These are phyloP conservation scores for Yueomyces sinensis DNA, from an alignment of 805 yeast species.

Conservation along the genomic window DNA sequence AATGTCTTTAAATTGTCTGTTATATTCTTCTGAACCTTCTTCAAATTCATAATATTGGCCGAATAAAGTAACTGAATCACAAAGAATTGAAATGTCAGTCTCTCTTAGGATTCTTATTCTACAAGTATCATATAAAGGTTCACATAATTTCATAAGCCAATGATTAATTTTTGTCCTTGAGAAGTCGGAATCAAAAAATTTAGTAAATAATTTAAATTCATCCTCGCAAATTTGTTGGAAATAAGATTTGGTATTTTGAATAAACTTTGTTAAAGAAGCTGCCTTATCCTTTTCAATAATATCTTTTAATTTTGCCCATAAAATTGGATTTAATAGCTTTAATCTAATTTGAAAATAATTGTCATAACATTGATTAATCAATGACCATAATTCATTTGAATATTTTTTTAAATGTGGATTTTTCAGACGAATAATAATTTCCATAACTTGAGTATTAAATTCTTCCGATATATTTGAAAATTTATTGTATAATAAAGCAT, in stretches of 20 bases:
- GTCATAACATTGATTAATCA: constrained; percentile 41
- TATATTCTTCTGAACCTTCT: constrained; percentile 26
- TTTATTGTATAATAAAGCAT: constrained; percentile 55
- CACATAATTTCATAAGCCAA: constrained; percentile 55
- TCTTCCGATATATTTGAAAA: constrained; percentile 35
- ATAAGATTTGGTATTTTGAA: constrained; percentile 49
- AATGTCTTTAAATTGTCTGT: constrained; percentile 19
- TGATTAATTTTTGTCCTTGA: constrained; percentile 29
- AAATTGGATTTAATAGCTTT: constrained; percentile 32
- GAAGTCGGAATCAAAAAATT: constrained; percentile 33
- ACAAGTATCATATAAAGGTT: constrained; percentile 62
- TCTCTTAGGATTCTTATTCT: constrained; percentile 62
- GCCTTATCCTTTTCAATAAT: constrained; percentile 10
- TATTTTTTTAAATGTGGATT: constrained; percentile 36
- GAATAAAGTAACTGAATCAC: constrained; percentile 62
- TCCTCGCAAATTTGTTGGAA: constrained; percentile 46
- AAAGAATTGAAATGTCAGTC: constrained; percentile 47
- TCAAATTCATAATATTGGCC: constrained; percentile 57
- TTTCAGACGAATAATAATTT: constrained; percentile 18
- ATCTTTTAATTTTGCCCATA: constrained; percentile 27
- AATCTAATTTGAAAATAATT: constrained; percentile 49
- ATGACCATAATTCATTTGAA: constrained; percentile 39
- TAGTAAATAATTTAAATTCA: constrained; percentile 47
- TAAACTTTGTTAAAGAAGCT: constrained; percentile 36
- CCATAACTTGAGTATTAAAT: constrained; percentile 28